These are phyloP conservation scores for Malus hybrid DNA, from an alignment of 331 rosid species.

Conservation along the genomic window DNA sequence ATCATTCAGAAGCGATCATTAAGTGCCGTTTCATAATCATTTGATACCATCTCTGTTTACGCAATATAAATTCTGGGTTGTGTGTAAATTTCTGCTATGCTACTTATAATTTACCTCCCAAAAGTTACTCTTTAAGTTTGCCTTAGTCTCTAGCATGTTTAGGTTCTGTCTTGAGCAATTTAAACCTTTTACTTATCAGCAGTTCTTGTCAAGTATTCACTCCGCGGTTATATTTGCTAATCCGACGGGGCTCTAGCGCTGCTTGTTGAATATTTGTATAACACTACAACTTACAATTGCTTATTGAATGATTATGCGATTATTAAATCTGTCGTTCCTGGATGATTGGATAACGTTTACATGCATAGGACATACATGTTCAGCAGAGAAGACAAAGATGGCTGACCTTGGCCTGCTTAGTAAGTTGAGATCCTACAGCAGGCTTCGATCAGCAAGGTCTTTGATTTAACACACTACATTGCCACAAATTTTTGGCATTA, in stretches of 20 bases:
- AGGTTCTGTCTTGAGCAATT: background rate
- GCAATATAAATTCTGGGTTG: too few species aligned
- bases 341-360: background rate
- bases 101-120: background rate
- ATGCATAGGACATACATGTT: background rate
- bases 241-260: too few species aligned
- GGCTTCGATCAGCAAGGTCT: background rate
- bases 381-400: background rate
- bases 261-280: background rate
- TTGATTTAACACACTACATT: too few species aligned
- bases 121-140: background rate
- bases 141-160: background rate
- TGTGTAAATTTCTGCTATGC: background rate
- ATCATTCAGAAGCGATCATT: background rate
- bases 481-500: too few species aligned
- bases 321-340: background rate
- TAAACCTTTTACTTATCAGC: background rate
- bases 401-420: conserved; percentile 1
- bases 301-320: background rate
- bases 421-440: background rate
- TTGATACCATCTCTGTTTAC: background rate
- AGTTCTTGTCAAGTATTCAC: too few species aligned
- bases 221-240: too few species aligned
- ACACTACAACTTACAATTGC: background rate
- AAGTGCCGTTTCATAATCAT: background rate